Evolutionary conservation across 2,329 filamentous ascomycete genomes (phyloP).

Genomic region (Tricladium varicosporioides): DNA sequence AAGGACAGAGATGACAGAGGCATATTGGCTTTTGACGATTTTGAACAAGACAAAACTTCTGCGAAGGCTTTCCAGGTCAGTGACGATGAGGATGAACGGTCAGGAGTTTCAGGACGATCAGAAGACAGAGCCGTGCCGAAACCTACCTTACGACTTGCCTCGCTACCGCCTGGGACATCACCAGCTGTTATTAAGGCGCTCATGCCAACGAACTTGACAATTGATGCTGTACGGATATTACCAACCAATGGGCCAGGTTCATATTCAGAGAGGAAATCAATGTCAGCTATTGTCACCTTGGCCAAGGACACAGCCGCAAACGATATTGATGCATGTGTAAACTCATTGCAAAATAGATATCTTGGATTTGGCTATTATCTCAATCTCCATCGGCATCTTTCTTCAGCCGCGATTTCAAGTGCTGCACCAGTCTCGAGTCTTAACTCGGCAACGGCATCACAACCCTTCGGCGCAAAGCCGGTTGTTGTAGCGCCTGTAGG

Average conservation of each 20-base stretch:
- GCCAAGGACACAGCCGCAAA: conserved; percentile 77
- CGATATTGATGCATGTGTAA: conserved; percentile 80
- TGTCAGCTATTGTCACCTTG: conserved; percentile 77
- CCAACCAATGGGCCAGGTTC: conserved; percentile 49
- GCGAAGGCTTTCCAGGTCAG: conserved; percentile 32
- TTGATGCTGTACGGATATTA: conserved; percentile 73
- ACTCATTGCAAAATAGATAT: conserved; percentile 76
- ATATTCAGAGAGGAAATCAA: conserved; percentile 64
- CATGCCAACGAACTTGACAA: conserved; percentile 56
- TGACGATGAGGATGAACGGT: conserved; percentile 42
- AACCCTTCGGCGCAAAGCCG: conserved; percentile 77
- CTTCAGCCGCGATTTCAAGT: conserved; percentile 65
- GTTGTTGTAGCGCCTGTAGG: conserved; percentile 44
- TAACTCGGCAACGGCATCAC: conserved; percentile 42
- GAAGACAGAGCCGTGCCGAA: conserved; percentile 57
- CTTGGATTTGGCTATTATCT: conserved; percentile 82
- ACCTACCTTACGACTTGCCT: conserved; percentile 60
- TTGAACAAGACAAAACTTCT: conserved; percentile 23
- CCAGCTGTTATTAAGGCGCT: conserved; percentile 59
- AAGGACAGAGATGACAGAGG: conserved; percentile 28
- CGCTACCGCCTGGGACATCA: conserved; percentile 59
- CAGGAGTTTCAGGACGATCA: conserved; percentile 38
- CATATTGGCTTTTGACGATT: conserved; percentile 34
- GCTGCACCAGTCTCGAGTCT: conserved; percentile 44
- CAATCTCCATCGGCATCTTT: conserved; percentile 77